Conservation (phyloP, 2,329 filamentous ascomycete species). For the Aspergillus sp. region DNA sequence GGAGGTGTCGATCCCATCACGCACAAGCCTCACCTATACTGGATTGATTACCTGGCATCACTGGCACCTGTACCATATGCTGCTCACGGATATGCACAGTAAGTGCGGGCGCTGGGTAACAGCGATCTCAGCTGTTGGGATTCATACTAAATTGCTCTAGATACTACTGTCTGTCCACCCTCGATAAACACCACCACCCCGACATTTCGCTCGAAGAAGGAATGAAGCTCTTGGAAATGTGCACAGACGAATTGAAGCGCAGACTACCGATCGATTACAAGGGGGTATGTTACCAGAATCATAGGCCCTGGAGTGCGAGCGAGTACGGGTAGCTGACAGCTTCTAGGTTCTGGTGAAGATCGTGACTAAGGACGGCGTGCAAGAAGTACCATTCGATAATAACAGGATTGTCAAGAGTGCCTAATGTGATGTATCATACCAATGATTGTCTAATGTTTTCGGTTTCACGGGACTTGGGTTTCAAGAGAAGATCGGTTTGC, state of each 20-base stretch:
- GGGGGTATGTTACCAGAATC: constrained; percentile 62
- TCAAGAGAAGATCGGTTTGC: constrained; percentile 26
- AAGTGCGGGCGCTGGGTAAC: constrained; percentile 41
- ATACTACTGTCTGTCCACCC: constrained; percentile 96
- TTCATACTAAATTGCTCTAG: constrained; percentile 44
- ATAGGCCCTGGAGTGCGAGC: constrained; percentile 3
- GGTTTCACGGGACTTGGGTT: constrained; percentile 30
- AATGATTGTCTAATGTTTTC: constrained; percentile 31
- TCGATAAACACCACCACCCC: constrained; percentile 98
- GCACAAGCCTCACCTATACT: constrained; percentile 88
- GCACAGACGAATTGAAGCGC: constrained; percentile 94
- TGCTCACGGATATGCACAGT: constrained; percentile 97
- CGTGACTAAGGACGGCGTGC: constrained; percentile 89
- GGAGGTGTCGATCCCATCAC: constrained; percentile 92
- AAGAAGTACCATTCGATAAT: constrained; percentile 82
- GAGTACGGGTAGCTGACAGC: constrained; percentile 22
- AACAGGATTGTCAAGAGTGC: constrained; percentile 59
- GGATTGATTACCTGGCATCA: constrained; percentile 94
- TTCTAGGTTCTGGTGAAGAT: constrained; percentile 71
- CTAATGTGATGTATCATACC: constrained; percentile 42
- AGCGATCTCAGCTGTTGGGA: not conserved
- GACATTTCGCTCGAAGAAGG: constrained; percentile 88
- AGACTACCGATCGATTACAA: constrained; percentile 98
- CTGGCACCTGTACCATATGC: constrained; percentile 89
- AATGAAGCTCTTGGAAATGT: constrained; percentile 89